These are phyloP conservation scores for Oryza longistaminata DNA, from an alignment of 176 grass and related monocot genomes.

Conservation along the genomic window DNA sequence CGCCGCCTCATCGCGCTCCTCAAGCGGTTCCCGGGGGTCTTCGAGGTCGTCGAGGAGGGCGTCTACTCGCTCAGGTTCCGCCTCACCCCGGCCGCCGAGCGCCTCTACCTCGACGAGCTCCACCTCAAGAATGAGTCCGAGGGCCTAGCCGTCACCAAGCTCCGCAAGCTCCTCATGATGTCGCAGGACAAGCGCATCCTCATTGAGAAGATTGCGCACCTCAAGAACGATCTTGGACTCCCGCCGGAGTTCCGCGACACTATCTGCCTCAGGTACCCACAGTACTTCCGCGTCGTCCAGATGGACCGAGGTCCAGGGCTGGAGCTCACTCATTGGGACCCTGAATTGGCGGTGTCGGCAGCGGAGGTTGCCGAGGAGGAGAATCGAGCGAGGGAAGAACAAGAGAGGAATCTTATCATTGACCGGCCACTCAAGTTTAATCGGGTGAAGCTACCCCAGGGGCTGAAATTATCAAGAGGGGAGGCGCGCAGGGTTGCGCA, in stretches of 20 bases:
- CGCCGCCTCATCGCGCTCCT: slow-evolving; percentile 92
- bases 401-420: slow-evolving; percentile 86
- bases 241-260: slow-evolving; percentile 76
- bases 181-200: slow-evolving; percentile 64
- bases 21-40: slow-evolving; percentile 79
- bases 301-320: slow-evolving; percentile 84
- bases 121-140: slow-evolving; percentile 77
- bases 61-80: slow-evolving; percentile 80
- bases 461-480: slow-evolving; percentile 69
- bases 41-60: slow-evolving; percentile 88
- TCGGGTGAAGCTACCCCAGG: slow-evolving; percentile 72
- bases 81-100: slow-evolving; percentile 77
- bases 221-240: slow-evolving; percentile 81
- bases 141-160: slow-evolving; percentile 65
- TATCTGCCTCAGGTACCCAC: slow-evolving; percentile 78
- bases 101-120: slow-evolving; percentile 89
- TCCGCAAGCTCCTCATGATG: slow-evolving; percentile 97
- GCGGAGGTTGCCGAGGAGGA: slow-evolving; percentile 82
- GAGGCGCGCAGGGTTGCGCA: slow-evolving; percentile 57
- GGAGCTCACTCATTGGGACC: slow-evolving; percentile 93
- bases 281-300: slow-evolving; percentile 72
- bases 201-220: slow-evolving; percentile 85
- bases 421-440: slow-evolving; percentile 80
- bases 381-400: slow-evolving; percentile 54
- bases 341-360: slow-evolving; percentile 66